Base-by-base conservation (phyloP, 768 basidiomycete genomes). In the Cytidiella melzeri region DNA sequence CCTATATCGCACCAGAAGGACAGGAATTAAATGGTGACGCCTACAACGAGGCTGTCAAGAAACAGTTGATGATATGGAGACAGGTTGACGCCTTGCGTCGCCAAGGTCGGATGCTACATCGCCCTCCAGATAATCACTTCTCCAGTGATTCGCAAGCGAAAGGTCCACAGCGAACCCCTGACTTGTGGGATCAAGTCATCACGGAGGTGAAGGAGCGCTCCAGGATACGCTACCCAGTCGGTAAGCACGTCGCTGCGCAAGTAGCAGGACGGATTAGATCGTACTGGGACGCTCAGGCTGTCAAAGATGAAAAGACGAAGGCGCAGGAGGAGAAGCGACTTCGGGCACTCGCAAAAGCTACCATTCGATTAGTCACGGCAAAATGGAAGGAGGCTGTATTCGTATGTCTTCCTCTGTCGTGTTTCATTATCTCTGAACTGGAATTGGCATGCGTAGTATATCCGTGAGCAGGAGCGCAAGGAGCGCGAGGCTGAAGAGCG, bases 381-480 rank as follows among this genome's bases (percentile, higher is more conserved):
- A 86, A 92, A 61, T 97, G 94, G 94, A 87, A 85, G 65, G 82
- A 88, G 60, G 93, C 89, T 6, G 81, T 93, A 40, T 81, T 82
- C 57, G 89, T 88, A 60, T 61, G 89, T 76, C 4, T 48, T 26
- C 18, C 48, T 11, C n/a, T 36, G 25, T 15, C 19, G 54, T 11
- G 27, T 44, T 12, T 46, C 20, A 48, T 48, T 21, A 20, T 37
- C 44, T 49, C 20, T 47, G 18, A 25, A 6, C n/a, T 7, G 28
- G n/a, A 15, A 46, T 36, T 3, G 18, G 24, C 10, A 15, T 20
- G 12, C 24, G 10, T 4, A 89, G 87, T 80, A 89, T 66, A 76
- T 92, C 15, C 80, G 87, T 3, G 83, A 88, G 51, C 77, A 83
- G 57, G 75, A 81, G 53, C 71, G 84, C 28, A 69, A 77, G 37